These are phyloP conservation scores for Myxozyma udenii DNA, from an alignment of 805 yeast genomes.

Conservation along the genomic window DNA sequence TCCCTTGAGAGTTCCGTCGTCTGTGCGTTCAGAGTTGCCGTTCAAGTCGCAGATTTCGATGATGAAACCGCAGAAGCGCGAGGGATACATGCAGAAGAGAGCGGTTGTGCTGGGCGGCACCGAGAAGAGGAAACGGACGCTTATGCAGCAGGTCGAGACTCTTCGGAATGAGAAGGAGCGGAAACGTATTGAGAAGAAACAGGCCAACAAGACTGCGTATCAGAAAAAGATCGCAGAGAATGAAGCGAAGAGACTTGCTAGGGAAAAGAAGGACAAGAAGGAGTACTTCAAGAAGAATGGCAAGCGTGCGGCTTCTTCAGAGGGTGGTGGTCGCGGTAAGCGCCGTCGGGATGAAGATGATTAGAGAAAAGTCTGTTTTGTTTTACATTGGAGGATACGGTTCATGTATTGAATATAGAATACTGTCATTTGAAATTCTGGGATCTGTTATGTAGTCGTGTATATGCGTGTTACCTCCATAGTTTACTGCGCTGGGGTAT, in stretches of 20 bases:
- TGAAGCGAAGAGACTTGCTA: slow-evolving; percentile 66
- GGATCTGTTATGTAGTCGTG: no score
- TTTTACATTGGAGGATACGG: no score
- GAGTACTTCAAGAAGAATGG: slow-evolving; percentile 62
- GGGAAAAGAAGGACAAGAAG: slow-evolving; percentile 80
- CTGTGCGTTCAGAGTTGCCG: slow-evolving; percentile 74
- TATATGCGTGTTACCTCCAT: no score
- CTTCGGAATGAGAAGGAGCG: slow-evolving; percentile 80
- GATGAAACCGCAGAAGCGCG: slow-evolving; percentile 69
- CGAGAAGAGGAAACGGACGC: slow-evolving; percentile 75
- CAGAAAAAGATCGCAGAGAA: slow-evolving; percentile 71
- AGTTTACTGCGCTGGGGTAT: no score
- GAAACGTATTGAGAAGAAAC: slow-evolving; percentile 69
- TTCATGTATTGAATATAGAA: not conserved
- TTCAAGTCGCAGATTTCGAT: slow-evolving; percentile 85
- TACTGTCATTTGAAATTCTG: no score
- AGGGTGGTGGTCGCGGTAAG: slow-evolving; percentile 34
- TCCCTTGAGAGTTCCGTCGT: slow-evolving; percentile 79
- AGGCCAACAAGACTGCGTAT: slow-evolving; percentile 69
- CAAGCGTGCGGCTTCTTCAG: slow-evolving; percentile 33
- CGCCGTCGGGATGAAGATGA: slow-evolving; percentile 32
- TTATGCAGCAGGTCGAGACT: slow-evolving; percentile 83
- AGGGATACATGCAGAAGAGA: slow-evolving; percentile 79
- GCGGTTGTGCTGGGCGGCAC: slow-evolving; percentile 85
- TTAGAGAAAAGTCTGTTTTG: not conserved